Conservation (phyloP, 306 rosid species). For the barrel medic (Medicago truncatula) region DNA sequence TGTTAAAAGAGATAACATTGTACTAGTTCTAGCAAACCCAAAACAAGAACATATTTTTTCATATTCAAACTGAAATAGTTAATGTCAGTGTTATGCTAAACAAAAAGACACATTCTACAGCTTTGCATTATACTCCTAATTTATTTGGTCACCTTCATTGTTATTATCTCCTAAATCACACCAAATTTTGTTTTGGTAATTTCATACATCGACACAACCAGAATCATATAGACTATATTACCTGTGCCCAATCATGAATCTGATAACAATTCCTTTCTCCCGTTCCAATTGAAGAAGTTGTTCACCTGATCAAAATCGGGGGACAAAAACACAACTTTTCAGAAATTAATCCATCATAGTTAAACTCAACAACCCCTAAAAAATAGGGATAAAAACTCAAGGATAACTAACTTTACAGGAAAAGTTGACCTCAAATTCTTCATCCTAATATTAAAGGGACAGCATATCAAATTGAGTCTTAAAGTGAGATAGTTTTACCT, state of each 20-base stretch:
- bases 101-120: not conserved
- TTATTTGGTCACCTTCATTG: constrained; percentile 9
- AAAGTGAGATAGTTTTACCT: constrained; percentile 50
- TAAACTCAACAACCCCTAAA: not conserved
- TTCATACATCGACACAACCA: not conserved
- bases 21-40: not conserved
- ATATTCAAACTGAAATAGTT: constrained; percentile 32
- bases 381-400: constrained; percentile 30
- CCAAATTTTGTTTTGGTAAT: constrained; percentile 13
- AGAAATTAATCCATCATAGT: constrained; percentile 39
- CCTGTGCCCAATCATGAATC: constrained; percentile 99
- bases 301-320: constrained; percentile 62
- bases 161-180: constrained; percentile 10
- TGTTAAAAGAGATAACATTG: not conserved
- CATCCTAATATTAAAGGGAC: not conserved
- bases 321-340: constrained; percentile 18
- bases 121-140: not conserved
- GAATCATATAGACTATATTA: constrained; percentile 38
- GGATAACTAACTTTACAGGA: not conserved
- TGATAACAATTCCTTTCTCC: constrained; percentile 92
- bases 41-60: not conserved
- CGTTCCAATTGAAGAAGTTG: constrained; percentile 86
- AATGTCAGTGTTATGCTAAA: not conserved
- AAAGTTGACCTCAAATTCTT: constrained; percentile 1
- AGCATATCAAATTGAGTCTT: constrained; percentile 25